These are phyloP conservation scores for Salix purpurea DNA, from an alignment of 345 rosid species.

Conservation along the genomic window DNA sequence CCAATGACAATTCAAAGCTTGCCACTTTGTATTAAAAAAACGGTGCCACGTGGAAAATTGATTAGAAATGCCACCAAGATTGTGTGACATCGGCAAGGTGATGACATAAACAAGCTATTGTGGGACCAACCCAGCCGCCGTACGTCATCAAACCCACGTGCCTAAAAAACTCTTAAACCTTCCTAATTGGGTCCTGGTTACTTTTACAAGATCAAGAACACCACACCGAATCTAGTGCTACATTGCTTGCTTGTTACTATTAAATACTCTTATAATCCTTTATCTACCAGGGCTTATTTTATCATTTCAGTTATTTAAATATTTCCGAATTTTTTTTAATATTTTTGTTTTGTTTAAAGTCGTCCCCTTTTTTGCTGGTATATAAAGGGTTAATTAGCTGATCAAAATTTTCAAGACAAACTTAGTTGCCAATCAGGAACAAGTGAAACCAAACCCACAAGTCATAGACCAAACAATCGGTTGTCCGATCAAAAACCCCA, in stretches of 20 bases:
- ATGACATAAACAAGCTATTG: not conserved
- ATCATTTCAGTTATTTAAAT: not conserved
- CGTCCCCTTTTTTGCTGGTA: not conserved
- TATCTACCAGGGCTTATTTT: not conserved
- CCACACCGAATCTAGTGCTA: not conserved
- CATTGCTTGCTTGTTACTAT: not conserved
- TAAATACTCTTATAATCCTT: not conserved
- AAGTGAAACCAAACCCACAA: not conserved
- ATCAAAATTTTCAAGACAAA: not conserved
- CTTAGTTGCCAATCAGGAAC: not conserved
- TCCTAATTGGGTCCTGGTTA: not conserved
- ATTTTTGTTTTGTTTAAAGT: not conserved
- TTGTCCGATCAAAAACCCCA: not conserved
- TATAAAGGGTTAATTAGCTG: slow-evolving; percentile 11
- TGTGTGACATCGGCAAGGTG: not conserved
- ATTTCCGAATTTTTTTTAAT: not conserved
- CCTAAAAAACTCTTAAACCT: not conserved
- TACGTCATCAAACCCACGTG: slow-evolving; percentile 41
- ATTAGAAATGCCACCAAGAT: not conserved
- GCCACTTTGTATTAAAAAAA: not conserved
- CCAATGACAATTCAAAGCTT: too few relatives aligned
- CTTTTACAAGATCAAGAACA: not conserved
- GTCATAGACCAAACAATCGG: not conserved
- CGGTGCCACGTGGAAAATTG: slow-evolving; percentile 12
- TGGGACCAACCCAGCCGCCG: slow-evolving; percentile 35